Base-by-base conservation (phyloP, 106 monocot genomes). In the Allium sativum region DNA sequence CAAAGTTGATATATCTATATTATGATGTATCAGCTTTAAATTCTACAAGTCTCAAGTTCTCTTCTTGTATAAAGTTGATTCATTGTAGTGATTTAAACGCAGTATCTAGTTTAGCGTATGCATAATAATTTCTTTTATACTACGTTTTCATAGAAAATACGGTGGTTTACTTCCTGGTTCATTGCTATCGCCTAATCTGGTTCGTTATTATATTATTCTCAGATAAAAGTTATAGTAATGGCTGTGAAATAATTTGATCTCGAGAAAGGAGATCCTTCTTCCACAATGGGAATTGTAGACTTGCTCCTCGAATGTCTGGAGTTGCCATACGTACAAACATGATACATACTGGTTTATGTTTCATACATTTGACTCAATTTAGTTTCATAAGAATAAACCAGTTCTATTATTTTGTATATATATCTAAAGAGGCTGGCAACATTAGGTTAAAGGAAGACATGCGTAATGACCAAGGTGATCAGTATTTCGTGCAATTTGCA, bases 391-490 rank as follows among this genome's bases (percentile, higher is more conserved):
- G 20, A 53, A 51, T 48, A 45, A 43, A 11, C 54, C 59, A 12
- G 7, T 63, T 22, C 16, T 43, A 14, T 62, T 21, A 19, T 48
- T 62, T 46, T 18, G 47, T n/a, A n/a, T 58, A 31, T 20, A 22
- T 65, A 9, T 40, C 71, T 90, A 74, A 58, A 98, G 98, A 92
- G 42, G 82, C 91, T 74, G 98, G 98, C 19, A 47, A 78, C 16
- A 67, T 78, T 61, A 82, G 74, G 55, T 83, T 98, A 20, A 77
- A 76, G 68, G 98, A 88, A 67, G 98, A 98, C 68, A 98, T 98
- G 76, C 98, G 92, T 59, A 98, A 98, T 81, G 98, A 88, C n/a
- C 98, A 98, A 75, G 98, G 98, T 15, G 92, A 92, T 66, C 98
- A 98, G 48, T 98, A 78, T 81, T 85, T 98, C 42, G 98, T 98